Evolutionary conservation across 73 alveolate genomes (phyloP).

Genomic region (Durusdinium trenchii): DNA sequence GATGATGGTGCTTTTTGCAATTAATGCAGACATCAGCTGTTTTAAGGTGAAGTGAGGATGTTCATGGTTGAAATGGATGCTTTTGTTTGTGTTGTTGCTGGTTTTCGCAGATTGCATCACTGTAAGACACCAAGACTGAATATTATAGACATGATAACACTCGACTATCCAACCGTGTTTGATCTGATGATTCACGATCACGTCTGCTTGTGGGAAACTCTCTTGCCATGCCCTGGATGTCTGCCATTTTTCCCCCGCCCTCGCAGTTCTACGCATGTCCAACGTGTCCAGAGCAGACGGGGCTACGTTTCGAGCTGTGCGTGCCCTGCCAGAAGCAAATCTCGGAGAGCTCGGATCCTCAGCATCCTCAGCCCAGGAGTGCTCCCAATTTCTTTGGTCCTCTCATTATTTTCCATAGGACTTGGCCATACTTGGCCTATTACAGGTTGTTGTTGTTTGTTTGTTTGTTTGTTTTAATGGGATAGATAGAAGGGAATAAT

Average conservation of each 20-base stretch:
- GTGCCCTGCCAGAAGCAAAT: constrained; percentile 82
- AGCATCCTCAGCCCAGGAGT: too few species aligned
- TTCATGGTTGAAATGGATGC: background rate
- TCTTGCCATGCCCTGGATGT: background rate
- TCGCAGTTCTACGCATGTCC: constrained; percentile 87
- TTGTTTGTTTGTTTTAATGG: too few species aligned
- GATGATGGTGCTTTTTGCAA: too few species aligned
- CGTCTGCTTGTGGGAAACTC: background rate
- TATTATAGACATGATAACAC: background rate
- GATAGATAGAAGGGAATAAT: background rate
- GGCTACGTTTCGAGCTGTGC: constrained; percentile 93
- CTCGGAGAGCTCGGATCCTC: constrained; percentile 51
- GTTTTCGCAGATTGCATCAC: background rate
- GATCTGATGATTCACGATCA: background rate
- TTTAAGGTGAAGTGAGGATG: too few species aligned
- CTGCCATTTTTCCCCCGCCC: background rate
- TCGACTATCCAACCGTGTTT: too few species aligned
- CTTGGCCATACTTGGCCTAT: too few species aligned
- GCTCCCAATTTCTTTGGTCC: too few species aligned
- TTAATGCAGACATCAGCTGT: too few species aligned
- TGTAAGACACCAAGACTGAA: background rate
- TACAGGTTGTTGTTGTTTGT: too few species aligned
- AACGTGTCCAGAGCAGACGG: constrained; percentile 71
- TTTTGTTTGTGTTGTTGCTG: background rate
- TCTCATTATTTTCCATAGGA: too few species aligned